Evolutionary conservation across 2,329 filamentous ascomycete genomes (phyloP).

Genomic region (Paramyrothecium roridum): DNA sequence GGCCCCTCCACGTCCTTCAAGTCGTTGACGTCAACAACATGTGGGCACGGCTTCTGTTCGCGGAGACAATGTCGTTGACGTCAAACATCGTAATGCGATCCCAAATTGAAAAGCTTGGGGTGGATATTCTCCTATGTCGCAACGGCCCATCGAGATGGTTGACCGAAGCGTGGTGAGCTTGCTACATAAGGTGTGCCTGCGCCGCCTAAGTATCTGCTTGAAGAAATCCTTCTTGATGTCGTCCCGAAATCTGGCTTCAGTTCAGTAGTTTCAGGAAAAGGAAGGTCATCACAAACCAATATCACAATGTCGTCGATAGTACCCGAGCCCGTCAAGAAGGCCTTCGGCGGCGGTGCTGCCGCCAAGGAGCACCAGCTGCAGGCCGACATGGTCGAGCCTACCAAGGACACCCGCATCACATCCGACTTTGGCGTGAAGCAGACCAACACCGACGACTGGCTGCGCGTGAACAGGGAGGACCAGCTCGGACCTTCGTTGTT

Average conservation of each 20-base stretch:
- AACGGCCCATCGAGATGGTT: too few relatives aligned
- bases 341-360: conserved; percentile 35
- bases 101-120: not conserved
- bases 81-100: not conserved
- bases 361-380: conserved; percentile 62
- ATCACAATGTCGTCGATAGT: conserved; percentile 20
- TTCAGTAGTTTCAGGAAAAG: not conserved
- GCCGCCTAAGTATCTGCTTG: too few relatives aligned
- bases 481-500: conserved; percentile 65
- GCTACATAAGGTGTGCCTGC: too few relatives aligned
- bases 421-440: conserved; percentile 77
- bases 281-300: not conserved
- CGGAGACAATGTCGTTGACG: conserved; percentile 3
- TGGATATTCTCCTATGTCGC: too few relatives aligned
- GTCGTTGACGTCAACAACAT: conserved; percentile 17
- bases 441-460: conserved; percentile 73
- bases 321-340: conserved; percentile 31
- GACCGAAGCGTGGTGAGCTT: too few relatives aligned
- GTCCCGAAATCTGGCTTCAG: not conserved
- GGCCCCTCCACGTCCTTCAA: too few relatives aligned
- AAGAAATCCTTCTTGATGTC: too few relatives aligned
- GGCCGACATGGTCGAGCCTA: conserved; percentile 55
- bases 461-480: conserved; percentile 60
- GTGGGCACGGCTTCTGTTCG: conserved; percentile 3
- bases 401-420: conserved; percentile 60